A percentile compares a stretch with the other conserved stretches of the same genome.
Evolutionary conservation across 495 filamentous ascomycete species (phyloP).

Genomic region (Annulohypoxylon stygium): DNA sequence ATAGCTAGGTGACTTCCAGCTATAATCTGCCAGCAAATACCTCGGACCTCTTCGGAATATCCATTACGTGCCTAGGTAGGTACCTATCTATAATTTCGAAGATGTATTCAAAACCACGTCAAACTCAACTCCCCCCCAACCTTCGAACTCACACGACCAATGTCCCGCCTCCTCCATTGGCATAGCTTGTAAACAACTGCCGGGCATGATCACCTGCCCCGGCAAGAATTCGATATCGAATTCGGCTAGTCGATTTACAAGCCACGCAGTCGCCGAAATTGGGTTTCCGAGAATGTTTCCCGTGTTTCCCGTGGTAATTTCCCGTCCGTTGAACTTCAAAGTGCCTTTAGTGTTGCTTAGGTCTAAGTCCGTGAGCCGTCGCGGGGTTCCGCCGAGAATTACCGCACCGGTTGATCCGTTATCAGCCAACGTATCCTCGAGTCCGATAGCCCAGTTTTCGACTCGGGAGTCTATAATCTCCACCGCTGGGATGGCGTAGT

Average conservation of each 20-base stretch:
- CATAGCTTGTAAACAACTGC: conserved; percentile 13
- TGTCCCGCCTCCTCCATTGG: conserved; percentile 12
- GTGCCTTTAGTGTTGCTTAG: conserved; percentile 9
- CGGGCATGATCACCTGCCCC: conserved; percentile 12
- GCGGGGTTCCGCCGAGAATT: conserved; percentile 13
- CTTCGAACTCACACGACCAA: conserved; percentile 11
- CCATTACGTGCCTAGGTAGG: no score
- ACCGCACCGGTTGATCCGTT: conserved; percentile 14
- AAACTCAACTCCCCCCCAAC: conserved; percentile 12
- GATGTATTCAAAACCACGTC: conserved; percentile 1
- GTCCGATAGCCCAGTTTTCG: conserved; percentile 15
- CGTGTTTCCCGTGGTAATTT: conserved; percentile 15
- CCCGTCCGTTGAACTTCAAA: conserved; percentile 11
- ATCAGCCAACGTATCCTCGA: conserved; percentile 11
- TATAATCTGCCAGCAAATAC: background rate
- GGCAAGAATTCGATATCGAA: conserved; percentile 12
- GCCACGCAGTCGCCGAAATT: conserved; percentile 10
- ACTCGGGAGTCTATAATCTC: conserved; percentile 11
- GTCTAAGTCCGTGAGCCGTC: conserved; percentile 13
- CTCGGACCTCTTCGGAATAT: background rate
- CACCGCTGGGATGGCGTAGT: conserved; percentile 14
- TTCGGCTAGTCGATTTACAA: conserved; percentile 9
- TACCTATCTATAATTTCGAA: conserved; percentile 1
- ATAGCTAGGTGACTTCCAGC: background rate
- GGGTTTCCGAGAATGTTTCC: conserved; percentile 16